phyloP scores from a whole-genome alignment of 805 yeast genomes.

The Candida fluviatilis region DNA sequence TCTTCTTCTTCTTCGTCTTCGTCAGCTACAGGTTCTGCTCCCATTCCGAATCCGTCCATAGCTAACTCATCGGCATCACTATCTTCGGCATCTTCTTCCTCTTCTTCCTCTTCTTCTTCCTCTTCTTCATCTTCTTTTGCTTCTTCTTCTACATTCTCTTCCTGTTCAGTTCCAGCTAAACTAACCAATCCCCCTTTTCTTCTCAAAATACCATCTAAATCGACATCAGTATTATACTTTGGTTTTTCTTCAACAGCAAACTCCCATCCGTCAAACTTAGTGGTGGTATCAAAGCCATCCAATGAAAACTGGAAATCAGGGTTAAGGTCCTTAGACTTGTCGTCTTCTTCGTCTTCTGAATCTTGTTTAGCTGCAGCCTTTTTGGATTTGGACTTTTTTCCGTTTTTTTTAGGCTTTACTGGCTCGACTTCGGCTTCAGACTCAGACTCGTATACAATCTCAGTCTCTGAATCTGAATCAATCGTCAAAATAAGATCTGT shows the following conservation, averaged over 20 bases:
- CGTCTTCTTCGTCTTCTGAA: slow-evolving; percentile 23
- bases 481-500: slow-evolving; percentile 69
- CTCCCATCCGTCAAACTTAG: slow-evolving; percentile 77
- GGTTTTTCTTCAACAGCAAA: slow-evolving; percentile 50
- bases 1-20: slow-evolving; percentile 23
- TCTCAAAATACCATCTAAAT: slow-evolving; percentile 62
- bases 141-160: slow-evolving; percentile 16
- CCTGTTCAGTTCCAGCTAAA: slow-evolving; percentile 40
- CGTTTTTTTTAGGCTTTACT: slow-evolving; percentile 27
- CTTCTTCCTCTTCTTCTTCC: slow-evolving; percentile 32
- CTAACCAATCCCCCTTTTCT: slow-evolving; percentile 74
- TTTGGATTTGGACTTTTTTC: slow-evolving; percentile 18
- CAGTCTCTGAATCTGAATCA: slow-evolving; percentile 53
- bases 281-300: slow-evolving; percentile 50
- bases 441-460: slow-evolving; percentile 18
- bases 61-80: slow-evolving; percentile 39
- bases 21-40: slow-evolving; percentile 35
- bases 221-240: slow-evolving; percentile 40
- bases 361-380: slow-evolving; percentile 8
- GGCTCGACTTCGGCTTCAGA: slow-evolving; percentile 21
- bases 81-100: slow-evolving; percentile 22
- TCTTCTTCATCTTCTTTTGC: slow-evolving; percentile 24
- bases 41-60: slow-evolving; percentile 45
- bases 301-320: slow-evolving; percentile 70
- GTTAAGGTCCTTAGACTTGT: slow-evolving; percentile 52